Base-by-base conservation (phyloP, 768 basidiomycete species). In the Suillus variegatus region DNA sequence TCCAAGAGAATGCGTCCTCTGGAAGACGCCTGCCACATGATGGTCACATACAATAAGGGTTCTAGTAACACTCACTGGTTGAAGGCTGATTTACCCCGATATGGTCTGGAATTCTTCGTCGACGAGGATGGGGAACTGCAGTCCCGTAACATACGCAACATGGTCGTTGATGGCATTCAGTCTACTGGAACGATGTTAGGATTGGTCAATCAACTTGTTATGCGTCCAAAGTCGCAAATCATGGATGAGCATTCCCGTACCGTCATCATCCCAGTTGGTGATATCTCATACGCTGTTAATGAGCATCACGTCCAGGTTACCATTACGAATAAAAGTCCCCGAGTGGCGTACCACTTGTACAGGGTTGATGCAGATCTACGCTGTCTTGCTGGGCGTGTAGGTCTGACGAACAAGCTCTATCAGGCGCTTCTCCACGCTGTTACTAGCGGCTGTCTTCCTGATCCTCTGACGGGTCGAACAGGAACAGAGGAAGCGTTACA, bases 141-240 rank as follows among this genome's bases (percentile, higher is more conserved):
- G 64, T 84, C 79, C 46, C 73, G 65, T 18, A 82, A 82, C 51
- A 72, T 82, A 38, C 78, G 78, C 12, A 75, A 73, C 28, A 83
- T 82, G 76, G 70, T 81, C 18, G 73, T 85, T 25, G 82, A 84
- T 55, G 4, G 62, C 1, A 60, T 73, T 38, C 85, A 85, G 65
- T 82, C 75, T 2, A 72, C 72, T 2, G 82, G 82, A 2, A 79
- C 82, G 1, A 71, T 86, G 69, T 77, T 83, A 44, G 85, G 85
- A 20, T 68, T 86, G 40, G 49, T 57, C 41, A 79, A 73, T 40
- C 77, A 72, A 54, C 79, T 84, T n/a, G 74, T 85, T 3, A 77
- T 85, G 49, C 75, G 82, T 18, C 70, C 71, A 67, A 56, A 74
- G 68, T 20, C 4, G 9, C 13, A 60, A 13, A n/a, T 38, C n/a